Base-by-base conservation (phyloP, 164 flowering plant genomes). In the Magnolia kwangsiensis region DNA sequence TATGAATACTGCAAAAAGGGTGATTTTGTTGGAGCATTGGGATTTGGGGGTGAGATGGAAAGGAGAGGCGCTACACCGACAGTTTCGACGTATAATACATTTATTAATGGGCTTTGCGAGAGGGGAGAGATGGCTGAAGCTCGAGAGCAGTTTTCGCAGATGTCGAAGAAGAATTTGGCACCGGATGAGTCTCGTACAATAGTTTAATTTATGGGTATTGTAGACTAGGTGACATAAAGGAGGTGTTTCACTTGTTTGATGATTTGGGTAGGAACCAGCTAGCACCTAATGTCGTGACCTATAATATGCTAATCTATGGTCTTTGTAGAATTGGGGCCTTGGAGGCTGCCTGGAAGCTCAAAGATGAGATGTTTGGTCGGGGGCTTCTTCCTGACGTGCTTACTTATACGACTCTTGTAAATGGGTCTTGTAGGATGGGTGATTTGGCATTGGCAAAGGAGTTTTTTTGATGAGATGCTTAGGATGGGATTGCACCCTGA, bases 171-270 rank as follows among this genome's bases (percentile, higher is more conserved):
- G 69, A 80, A 83, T 75, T 65, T 89, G 76, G 51, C 11, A 8
- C 92, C 94, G 0, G 90, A 92, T 84, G 67, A 66, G 58, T 88
- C 67, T 88, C 97, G 0, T 91, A 83, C 78, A 92, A 92, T 68
- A 84, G 75, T 73, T 73, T 92, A 72, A 88, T 92, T 45, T 79
- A 87, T 81, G 97, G 95, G n/a, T 87, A 91, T 76, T 88, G 95
- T 80, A 83, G 76, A 80, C 50, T 78, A 58, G 89, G 91, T 50
- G 77, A 86, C 70, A 63, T 89, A 45, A 51, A 37, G 50, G 87
- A 89, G 76, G 92, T 95, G 31, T 84, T 88, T 70, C 74, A 70
- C 6, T 84, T 92, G 80, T 84, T 90, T 71, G 83, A 84, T 51
- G 88, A 90, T 67, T 76, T 91, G 51, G 82, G 74, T 68, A 37